Conservation (phyloP, 495 filamentous ascomycete species). For the Pseudoneurospora amorphoporcata region DNA sequence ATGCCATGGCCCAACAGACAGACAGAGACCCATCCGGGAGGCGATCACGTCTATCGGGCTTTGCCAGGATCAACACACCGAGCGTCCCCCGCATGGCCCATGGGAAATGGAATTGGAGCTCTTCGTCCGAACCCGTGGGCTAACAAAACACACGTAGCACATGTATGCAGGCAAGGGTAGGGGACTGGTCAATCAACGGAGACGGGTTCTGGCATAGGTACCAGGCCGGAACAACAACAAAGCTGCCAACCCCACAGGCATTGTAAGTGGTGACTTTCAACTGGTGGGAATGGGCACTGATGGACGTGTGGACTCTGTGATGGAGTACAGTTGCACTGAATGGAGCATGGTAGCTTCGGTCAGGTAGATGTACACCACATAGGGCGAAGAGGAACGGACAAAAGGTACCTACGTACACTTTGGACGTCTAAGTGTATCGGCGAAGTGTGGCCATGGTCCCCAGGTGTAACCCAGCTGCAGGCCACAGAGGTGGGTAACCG, state of each 20-base stretch:
- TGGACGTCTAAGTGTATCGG: neutral
- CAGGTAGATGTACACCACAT: neutral
- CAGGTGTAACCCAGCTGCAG: neutral
- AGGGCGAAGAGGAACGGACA: neutral
- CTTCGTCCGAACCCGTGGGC: neutral
- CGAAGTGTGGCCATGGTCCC: neutral
- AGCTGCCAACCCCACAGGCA: neutral
- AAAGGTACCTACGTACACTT: neutral
- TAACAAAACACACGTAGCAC: neutral
- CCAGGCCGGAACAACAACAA: neutral
- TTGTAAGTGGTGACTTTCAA: neutral
- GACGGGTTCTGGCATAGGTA: neutral
- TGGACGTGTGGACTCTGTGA: neutral
- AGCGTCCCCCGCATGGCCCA: neutral
- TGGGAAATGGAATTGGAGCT: neutral
- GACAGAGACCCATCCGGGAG: neutral
- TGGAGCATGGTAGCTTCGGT: neutral
- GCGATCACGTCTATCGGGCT: neutral
- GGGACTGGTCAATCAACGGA: neutral
- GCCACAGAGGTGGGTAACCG: neutral
- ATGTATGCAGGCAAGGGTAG: neutral
- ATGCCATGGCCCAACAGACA: neutral
- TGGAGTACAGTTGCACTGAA: neutral
- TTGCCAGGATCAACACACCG: neutral
- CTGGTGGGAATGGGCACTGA: neutral